Evolutionary conservation across 352 stramenopile species (phyloP), one percentile per base, ranked within the genome.

Genomic region (Globisporangium spinosum): DNA sequence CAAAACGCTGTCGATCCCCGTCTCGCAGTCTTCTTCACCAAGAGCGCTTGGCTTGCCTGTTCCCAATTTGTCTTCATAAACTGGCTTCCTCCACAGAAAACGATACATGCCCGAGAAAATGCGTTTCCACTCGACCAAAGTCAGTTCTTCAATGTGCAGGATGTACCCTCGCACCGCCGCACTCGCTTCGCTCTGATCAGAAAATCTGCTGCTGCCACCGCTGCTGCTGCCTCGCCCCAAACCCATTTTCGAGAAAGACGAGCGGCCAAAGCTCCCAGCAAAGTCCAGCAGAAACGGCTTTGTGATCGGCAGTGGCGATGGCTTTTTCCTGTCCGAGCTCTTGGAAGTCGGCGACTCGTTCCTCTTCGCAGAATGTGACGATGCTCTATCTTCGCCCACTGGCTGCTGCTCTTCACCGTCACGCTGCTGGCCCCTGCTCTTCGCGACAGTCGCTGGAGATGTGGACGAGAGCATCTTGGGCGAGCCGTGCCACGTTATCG

Each of bases 51-150:
- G 6, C 6, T 51, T 69, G 25, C n/a, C 13, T 7, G 47, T 20
- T 27, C 27, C 54, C 3, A 20, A 2, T 7, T 7, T 53, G 25
- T 29, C 53, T 47, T 59, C 32, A 7, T 27, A 40, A 20, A n/a
- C 8, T 49, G 34, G 58, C 5, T 38, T 38, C 0, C 17, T 4
- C 78, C 77, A 87, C 34, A 93, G 62, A 69, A 89, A 82, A 2
- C 68, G 75, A 59, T 82, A 93, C 20, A 93, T 65, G 2, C 83
- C 73, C 10, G 64, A 70, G 70, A 93, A 93, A 65, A 93, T 88
- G n/a, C 69, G 70, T 70, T 82, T 89, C 85, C 85, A 93, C 71
- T 91, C 81, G 0, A 51, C 63, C 54, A 76, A 73, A 0, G 83
- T 88, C 35, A 93, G 74, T 55, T 93, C 85, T 43, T 93, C 83